Conservation (phyloP, 2,329 filamentous ascomycete species). For the Fusarium oxysporum region DNA sequence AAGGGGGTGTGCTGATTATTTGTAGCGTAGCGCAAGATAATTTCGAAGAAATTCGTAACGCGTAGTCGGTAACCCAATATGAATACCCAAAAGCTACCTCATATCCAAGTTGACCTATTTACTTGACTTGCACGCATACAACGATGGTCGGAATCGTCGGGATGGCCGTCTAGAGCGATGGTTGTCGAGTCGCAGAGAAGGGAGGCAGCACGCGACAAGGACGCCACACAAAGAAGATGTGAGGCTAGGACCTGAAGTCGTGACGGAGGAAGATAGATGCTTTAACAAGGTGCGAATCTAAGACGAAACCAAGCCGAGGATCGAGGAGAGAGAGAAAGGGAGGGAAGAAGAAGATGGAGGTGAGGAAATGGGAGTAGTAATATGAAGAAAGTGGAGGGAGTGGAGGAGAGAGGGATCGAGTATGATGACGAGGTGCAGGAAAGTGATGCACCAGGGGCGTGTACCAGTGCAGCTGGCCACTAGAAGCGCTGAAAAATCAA, state of each 20-base stretch:
- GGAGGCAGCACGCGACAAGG: constrained; percentile 44
- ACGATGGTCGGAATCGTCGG: constrained; percentile 33
- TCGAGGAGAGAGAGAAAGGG: constrained; percentile 28
- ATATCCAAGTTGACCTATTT: constrained; percentile 48
- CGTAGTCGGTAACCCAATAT: constrained; percentile 45
- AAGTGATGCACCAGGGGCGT: constrained; percentile 29
- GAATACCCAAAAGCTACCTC: constrained; percentile 52
- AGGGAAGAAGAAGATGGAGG: constrained; percentile 30
- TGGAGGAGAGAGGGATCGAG: constrained; percentile 43
- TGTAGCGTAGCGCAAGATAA: constrained; percentile 7
- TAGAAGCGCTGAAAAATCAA: constrained; percentile 30
- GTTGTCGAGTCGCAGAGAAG: constrained; percentile 41
- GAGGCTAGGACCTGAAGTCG: constrained; percentile 31
- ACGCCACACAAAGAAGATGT: constrained; percentile 38
- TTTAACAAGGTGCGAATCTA: constrained; percentile 35
- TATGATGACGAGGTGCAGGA: constrained; percentile 48
- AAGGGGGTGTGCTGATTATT: constrained; percentile 19
- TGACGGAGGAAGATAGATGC: constrained; percentile 26
- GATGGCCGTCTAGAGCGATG: constrained; percentile 38
- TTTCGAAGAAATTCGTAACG: constrained; percentile 31
- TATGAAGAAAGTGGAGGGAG: constrained; percentile 40
- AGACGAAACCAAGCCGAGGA: constrained; percentile 40
- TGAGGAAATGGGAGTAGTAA: constrained; percentile 41
- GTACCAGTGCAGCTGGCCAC: constrained; percentile 34
- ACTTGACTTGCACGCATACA: constrained; percentile 38